These are phyloP conservation scores for Hypoxylon fragiforme DNA, from an alignment of 495 filamentous ascomycete genomes.

Conservation along the genomic window DNA sequence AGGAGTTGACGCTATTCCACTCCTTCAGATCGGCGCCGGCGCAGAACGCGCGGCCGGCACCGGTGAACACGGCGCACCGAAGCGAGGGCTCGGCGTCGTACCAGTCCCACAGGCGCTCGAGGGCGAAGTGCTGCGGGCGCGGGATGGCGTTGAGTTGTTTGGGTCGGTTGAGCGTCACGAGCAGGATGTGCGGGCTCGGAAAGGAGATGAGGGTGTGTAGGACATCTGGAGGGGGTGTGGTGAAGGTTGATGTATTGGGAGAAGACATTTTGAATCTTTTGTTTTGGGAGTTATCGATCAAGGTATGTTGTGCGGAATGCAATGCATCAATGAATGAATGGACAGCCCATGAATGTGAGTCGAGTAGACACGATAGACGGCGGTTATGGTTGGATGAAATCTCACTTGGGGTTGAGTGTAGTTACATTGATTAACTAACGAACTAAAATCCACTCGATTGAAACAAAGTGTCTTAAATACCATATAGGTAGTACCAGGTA, in stretches of 20 bases:
- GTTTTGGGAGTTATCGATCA: too few species aligned
- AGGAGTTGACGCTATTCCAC: constrained; percentile 28
- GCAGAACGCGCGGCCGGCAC: constrained; percentile 58
- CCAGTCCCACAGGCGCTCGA: constrained; percentile 59
- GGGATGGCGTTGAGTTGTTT: constrained; percentile 61
- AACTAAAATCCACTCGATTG: too few species aligned
- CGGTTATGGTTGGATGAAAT: too few species aligned
- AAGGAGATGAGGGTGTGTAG: constrained; percentile 54
- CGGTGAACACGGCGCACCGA: constrained; percentile 60
- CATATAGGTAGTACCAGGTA: too few species aligned
- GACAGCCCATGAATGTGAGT: too few species aligned
- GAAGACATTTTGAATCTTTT: too few species aligned
- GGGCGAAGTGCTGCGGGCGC: constrained; percentile 51
- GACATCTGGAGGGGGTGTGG: constrained; percentile 39
- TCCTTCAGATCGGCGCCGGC: constrained; percentile 62
- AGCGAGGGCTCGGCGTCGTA: constrained; percentile 60
- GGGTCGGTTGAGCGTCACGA: constrained; percentile 65
- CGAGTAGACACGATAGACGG: too few species aligned
- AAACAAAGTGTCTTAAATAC: too few species aligned
- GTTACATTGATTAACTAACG: too few species aligned
- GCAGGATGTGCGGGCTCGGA: constrained; percentile 58
- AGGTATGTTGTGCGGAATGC: too few species aligned
- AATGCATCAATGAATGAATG: too few species aligned
- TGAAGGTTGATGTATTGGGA: constrained; percentile 16
- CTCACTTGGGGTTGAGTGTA: too few species aligned